These are phyloP conservation scores for Russula compacta DNA, from an alignment of 768 basidiomycete species.

Conservation along the genomic window DNA sequence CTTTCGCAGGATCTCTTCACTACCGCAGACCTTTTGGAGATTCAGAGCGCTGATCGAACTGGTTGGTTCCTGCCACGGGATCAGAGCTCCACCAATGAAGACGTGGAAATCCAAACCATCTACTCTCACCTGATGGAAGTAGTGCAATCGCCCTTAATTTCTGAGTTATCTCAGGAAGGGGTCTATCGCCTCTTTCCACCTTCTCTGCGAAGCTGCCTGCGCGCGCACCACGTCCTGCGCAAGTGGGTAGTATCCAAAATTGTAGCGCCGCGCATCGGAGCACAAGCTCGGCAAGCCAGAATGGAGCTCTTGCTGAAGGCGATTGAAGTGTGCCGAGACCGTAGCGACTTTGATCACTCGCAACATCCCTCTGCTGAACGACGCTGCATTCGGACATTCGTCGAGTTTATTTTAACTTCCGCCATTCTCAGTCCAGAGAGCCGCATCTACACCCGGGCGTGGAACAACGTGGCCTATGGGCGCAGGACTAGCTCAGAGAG, in stretches of 20 bases:
- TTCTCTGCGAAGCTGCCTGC: conserved; percentile 63
- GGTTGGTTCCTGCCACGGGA: conserved; percentile 71
- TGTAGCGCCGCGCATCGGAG: conserved; percentile 52
- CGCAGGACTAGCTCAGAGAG: conserved; percentile 59
- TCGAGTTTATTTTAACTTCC: conserved; percentile 67
- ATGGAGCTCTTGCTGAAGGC: conserved; percentile 66
- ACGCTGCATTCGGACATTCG: conserved; percentile 68
- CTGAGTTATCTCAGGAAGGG: conserved; percentile 59
- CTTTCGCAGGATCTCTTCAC: conserved; percentile 59
- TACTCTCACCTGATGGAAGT: conserved; percentile 65
- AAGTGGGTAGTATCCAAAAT: conserved; percentile 73
- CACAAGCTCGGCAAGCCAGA: conserved; percentile 54
- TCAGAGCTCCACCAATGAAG: conserved; percentile 43
- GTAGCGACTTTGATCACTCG: conserved; percentile 37
- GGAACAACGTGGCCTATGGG: conserved; percentile 60
- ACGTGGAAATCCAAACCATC: conserved; percentile 71
- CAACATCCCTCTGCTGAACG: conserved; percentile 39
- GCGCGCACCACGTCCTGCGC: conserved; percentile 66
- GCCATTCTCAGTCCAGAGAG: conserved; percentile 73
- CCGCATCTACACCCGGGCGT: conserved; percentile 66
- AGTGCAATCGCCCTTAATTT: conserved; percentile 62
- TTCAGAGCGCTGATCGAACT: conserved; percentile 68
- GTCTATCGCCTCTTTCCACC: conserved; percentile 71
- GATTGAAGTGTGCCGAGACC: conserved; percentile 63
- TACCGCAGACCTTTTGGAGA: conserved; percentile 69